These are phyloP conservation scores for Globisporangium solare DNA, from an alignment of 352 stramenopile genomes.

Conservation along the genomic window DNA sequence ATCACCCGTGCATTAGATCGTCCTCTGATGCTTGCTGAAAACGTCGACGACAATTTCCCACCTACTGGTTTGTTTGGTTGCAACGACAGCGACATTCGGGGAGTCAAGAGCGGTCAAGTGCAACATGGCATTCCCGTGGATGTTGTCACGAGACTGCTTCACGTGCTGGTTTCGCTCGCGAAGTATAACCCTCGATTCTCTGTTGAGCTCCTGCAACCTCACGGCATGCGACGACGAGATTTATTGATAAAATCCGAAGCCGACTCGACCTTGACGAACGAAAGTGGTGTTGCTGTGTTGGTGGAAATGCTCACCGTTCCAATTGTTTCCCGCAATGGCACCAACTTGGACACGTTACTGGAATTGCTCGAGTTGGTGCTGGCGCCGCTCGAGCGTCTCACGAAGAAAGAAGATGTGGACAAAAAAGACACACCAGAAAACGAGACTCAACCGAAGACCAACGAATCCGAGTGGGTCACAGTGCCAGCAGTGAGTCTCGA, in stretches of 20 bases:
- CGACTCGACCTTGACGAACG: slow-evolving; percentile 3
- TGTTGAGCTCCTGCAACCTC: slow-evolving; percentile 79
- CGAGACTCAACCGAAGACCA: slow-evolving; percentile 14
- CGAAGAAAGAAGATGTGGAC: slow-evolving; percentile 32
- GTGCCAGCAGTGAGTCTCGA: slow-evolving; percentile 65
- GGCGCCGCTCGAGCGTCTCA: slow-evolving; percentile 79
- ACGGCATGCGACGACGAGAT: slow-evolving; percentile 40
- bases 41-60: slow-evolving; percentile 51
- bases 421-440: slow-evolving; percentile 32
- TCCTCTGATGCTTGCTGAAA: slow-evolving; percentile 28
- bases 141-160: slow-evolving; percentile 87
- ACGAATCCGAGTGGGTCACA: slow-evolving; percentile 55
- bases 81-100: slow-evolving; percentile 17
- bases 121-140: slow-evolving; percentile 62
- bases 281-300: slow-evolving; percentile 60
- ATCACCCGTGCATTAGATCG: slow-evolving; percentile 46
- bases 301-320: slow-evolving; percentile 87
- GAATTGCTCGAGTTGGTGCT: slow-evolving; percentile 89
- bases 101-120: slow-evolving; percentile 2
- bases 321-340: slow-evolving; percentile 83
- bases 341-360: slow-evolving; percentile 91
- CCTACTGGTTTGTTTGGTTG: slow-evolving; percentile 53
- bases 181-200: slow-evolving; percentile 91
- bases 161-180: slow-evolving; percentile 80
- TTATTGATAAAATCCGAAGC: slow-evolving; percentile 16